These are phyloP conservation scores for Sugiyamaella japonica DNA, from an alignment of 1,139 yeast species.

Conservation along the genomic window DNA sequence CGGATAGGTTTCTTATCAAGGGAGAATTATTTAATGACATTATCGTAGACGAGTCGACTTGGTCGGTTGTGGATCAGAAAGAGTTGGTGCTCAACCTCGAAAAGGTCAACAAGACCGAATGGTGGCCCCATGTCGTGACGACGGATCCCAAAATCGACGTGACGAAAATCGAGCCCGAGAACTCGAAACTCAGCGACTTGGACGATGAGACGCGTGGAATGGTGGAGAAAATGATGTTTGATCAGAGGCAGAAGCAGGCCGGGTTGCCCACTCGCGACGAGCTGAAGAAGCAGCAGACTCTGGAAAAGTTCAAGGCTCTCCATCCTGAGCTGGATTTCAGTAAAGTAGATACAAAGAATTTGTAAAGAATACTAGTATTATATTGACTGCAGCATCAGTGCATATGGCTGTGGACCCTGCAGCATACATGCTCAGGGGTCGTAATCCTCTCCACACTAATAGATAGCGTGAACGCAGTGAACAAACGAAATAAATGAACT, in stretches of 20 bases:
- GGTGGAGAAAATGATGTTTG: constrained; percentile 53
- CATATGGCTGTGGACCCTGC: neutral
- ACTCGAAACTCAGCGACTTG: constrained; percentile 44
- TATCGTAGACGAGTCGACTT: constrained; percentile 43
- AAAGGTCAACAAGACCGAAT: constrained; percentile 43
- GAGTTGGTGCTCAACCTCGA: constrained; percentile 44
- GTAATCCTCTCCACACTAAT: too few relatives aligned
- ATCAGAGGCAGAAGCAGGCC: constrained; percentile 45
- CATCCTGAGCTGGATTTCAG: constrained; percentile 49
- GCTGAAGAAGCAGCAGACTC: constrained; percentile 37
- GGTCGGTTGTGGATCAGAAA: constrained; percentile 45
- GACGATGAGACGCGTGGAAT: constrained; percentile 47
- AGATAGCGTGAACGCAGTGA: too few relatives aligned
- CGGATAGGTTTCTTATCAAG: constrained; percentile 31
- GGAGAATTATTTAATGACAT: constrained; percentile 43
- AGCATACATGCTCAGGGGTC: too few relatives aligned
- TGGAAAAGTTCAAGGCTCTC: constrained; percentile 44
- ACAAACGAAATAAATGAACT: too few relatives aligned
- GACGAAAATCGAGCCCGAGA: constrained; percentile 45
- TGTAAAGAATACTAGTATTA: neutral
- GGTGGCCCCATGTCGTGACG: constrained; percentile 51
- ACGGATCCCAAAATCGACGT: constrained; percentile 48
- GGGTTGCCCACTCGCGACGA: constrained; percentile 45
- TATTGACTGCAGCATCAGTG: neutral
- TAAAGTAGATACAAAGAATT: constrained; percentile 24